Conservation (phyloP, 306 rosid species). For the Trichosanthes truncata region DNA sequence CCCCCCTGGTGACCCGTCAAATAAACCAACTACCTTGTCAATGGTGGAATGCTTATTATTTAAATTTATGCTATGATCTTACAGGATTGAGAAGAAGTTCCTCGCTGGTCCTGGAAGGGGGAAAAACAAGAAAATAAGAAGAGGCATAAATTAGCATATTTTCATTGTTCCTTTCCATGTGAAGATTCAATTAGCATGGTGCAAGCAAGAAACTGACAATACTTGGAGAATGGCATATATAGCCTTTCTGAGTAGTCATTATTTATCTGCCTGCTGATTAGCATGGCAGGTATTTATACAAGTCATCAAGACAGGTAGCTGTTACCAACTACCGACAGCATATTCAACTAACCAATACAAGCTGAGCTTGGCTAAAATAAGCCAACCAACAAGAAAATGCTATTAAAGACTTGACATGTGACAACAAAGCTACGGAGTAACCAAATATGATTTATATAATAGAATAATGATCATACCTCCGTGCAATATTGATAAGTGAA, state of each 20-base stretch:
- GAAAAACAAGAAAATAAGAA: slow-evolving; percentile 3
- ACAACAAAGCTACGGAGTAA: neutral
- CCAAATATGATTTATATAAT: neutral
- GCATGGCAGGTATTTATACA: neutral
- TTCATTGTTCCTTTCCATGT: neutral
- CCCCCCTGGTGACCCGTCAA: neutral
- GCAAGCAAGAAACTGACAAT: neutral
- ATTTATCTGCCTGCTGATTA: neutral
- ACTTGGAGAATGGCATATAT: neutral
- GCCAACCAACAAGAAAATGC: neutral
- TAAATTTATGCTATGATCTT: slow-evolving; percentile 25
- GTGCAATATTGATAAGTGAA: neutral
- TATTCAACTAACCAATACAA: neutral
- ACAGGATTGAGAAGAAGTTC: slow-evolving; percentile 91
- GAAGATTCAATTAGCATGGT: neutral
- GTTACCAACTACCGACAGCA: neutral
- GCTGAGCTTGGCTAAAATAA: neutral
- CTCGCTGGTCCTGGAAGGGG: slow-evolving; percentile 72
- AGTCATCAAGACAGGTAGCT: neutral
- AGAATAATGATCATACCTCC: neutral
- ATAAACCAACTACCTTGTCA: neutral
- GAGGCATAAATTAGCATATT: neutral
- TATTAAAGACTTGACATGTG: neutral
- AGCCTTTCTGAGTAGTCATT: neutral
- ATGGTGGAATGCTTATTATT: neutral